Base-by-base conservation (phyloP, 1,284 basidiomycete genomes). In the Cutaneotrichosporon arboriforme region DNA sequence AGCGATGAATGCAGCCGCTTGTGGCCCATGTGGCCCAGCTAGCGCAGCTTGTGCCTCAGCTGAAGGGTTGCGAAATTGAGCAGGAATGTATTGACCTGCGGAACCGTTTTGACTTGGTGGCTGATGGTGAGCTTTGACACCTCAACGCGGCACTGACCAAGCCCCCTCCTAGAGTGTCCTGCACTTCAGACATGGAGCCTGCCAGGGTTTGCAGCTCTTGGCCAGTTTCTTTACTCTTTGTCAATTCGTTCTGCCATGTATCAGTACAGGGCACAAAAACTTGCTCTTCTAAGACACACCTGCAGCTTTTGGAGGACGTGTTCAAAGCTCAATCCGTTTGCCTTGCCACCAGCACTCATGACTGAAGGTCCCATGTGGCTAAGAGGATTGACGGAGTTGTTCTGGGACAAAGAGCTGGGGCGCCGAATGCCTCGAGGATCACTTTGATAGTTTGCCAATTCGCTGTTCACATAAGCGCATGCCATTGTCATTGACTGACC, bases 151-250 rank as follows among this genome's bases (percentile, higher is more conserved):
- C 15, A 80, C 86, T 59, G 59, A 89, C 89, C 67, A 86, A 63
- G 41, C 84, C 82, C 4, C 93, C 93, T 33, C 88, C 88, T 3
- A 99, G 79, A 0, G 90, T 92, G 63, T 96, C 91, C 58, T 92
- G 87, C 43, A 97, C 90, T 35, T 97, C 91, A 43, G 80, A 84
- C 82, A 98, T 90, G 1, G 87, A 81, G n/a, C 81, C 81, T 18
- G 83, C 86, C 37, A 98, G 77, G 0, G 82, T 82, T 63, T 85
- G 84, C 4, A 99, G 79, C 69, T 98, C 93, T 1, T 84, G 80
- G n/a, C 90, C 88, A 0, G 91, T 94, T 68, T 97, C 92, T 17
- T 90, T 84, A 68, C 90, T 93, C 77, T 93, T 94, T 74, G 88
- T 86, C 34, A 98, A 81, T 70, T 97, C 93, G 61, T 84, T 85